These are phyloP conservation scores for Penicillium tannophilum DNA, from an alignment of 495 filamentous ascomycete species.

Conservation along the genomic window DNA sequence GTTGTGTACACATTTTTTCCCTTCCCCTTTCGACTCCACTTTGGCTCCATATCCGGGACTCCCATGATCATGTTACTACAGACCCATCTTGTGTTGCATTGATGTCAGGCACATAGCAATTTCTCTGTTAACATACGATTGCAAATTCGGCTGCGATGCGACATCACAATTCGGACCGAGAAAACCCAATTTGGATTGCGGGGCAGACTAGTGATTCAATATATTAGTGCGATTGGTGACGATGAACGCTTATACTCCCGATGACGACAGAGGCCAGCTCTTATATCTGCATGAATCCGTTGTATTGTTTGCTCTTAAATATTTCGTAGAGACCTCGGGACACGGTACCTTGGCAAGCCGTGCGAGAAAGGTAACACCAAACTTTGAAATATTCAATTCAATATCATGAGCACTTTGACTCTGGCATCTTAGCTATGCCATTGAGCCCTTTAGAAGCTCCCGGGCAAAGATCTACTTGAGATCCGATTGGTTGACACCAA, in stretches of 20 bases:
- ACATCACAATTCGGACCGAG: not conserved
- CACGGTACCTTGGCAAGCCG: no score
- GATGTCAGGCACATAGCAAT: not conserved
- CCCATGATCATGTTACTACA: not conserved
- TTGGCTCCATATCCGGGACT: not conserved
- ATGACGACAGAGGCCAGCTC: not conserved
- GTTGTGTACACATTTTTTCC: not conserved
- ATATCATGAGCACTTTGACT: no score
- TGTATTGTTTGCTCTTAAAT: no score
- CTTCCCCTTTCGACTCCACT: not conserved
- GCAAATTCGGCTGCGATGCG: not conserved
- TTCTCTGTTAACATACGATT: not conserved
- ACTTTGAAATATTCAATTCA: no score
- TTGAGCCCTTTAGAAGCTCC: no score
- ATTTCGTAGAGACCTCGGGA: no score
- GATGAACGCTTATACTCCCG: not conserved
- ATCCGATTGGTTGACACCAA: no score
- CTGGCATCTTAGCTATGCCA: no score
- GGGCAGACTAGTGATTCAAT: not conserved
- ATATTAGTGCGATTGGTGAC: not conserved
- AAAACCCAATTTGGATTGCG: not conserved
- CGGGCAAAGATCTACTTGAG: no score
- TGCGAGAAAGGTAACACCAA: no score
- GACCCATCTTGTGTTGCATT: not conserved
- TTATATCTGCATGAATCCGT: not conserved